Conservation (phyloP, 192 early-diverging fungal genomes). For the Rhizophagus prolifer region DNA sequence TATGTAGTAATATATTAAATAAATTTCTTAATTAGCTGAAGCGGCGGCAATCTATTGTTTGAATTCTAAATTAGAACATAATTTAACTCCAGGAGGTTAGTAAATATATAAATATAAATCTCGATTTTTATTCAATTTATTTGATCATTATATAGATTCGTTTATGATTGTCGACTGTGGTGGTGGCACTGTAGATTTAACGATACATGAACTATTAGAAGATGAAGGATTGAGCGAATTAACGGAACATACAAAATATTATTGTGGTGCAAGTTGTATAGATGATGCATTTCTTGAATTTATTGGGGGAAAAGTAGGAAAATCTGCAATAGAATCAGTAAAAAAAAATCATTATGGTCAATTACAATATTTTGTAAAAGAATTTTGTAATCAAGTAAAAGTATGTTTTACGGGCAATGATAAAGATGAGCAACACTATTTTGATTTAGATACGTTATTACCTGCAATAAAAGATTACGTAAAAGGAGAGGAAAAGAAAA, state of each 20-base stretch:
- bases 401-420: neutral
- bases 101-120: too few species aligned
- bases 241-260: constrained; percentile 51
- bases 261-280: constrained; percentile 48
- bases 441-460: neutral
- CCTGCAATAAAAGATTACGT: constrained; percentile 18
- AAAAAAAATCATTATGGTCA: constrained; percentile 28
- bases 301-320: constrained; percentile 42
- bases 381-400: neutral
- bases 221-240: constrained; percentile 46
- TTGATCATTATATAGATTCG: constrained; percentile 15
- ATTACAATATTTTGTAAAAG: constrained; percentile 11
- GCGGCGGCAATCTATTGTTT: constrained; percentile 26
- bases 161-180: too few species aligned
- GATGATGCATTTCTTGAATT: constrained; percentile 48
- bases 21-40: constrained; percentile 7
- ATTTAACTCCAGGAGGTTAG: neutral
- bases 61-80: neutral
- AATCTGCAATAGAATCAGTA: constrained; percentile 27
- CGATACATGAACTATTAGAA: constrained; percentile 33
- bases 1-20: too few species aligned
- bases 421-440: too few species aligned
- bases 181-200: constrained; percentile 62
- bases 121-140: too few species aligned
- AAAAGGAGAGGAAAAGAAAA: neutral